A percentile compares a stretch with the other conserved stretches of the same genome.
phyloP scores from a whole-genome alignment of 768 basidiomycete genomes.

The Phylloporus arenicola region DNA sequence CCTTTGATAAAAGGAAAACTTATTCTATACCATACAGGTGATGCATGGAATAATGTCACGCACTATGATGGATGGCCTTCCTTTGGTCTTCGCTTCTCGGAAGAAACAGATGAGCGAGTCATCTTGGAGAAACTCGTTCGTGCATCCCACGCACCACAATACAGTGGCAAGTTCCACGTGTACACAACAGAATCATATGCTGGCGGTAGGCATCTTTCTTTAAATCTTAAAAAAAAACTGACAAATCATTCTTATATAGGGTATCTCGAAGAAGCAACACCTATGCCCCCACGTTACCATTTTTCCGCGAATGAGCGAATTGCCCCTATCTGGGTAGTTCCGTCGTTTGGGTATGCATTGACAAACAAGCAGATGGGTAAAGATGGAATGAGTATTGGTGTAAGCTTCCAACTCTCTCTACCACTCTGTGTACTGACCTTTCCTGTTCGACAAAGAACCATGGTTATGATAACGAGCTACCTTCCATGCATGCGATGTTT shows the following conservation, averaged over 20 bases:
- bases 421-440: not conserved
- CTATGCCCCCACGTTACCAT: constrained; percentile 78
- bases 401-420: constrained; percentile 36
- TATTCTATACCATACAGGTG: constrained; percentile 8
- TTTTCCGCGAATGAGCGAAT: constrained; percentile 71
- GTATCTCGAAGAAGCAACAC: constrained; percentile 9
- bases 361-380: constrained; percentile 60
- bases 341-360: constrained; percentile 73
- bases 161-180: constrained; percentile 63
- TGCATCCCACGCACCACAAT: constrained; percentile 39
- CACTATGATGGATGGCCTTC: constrained; percentile 89
- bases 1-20: not conserved
- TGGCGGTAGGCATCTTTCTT: constrained; percentile 10
- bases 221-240: not conserved
- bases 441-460: constrained; percentile 53
- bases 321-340: constrained; percentile 82
- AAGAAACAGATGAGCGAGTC: constrained; percentile 49
- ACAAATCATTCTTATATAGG: constrained; percentile 1
- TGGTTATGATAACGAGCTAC: constrained; percentile 79
- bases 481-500: constrained; percentile 84
- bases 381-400: constrained; percentile 67
- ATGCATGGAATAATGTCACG: constrained; percentile 23
- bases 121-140: constrained; percentile 50
- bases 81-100: constrained; percentile 74
- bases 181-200: constrained; percentile 22